phyloP scores from a whole-genome alignment of 441 rosid species.

The Erodium texanum region DNA sequence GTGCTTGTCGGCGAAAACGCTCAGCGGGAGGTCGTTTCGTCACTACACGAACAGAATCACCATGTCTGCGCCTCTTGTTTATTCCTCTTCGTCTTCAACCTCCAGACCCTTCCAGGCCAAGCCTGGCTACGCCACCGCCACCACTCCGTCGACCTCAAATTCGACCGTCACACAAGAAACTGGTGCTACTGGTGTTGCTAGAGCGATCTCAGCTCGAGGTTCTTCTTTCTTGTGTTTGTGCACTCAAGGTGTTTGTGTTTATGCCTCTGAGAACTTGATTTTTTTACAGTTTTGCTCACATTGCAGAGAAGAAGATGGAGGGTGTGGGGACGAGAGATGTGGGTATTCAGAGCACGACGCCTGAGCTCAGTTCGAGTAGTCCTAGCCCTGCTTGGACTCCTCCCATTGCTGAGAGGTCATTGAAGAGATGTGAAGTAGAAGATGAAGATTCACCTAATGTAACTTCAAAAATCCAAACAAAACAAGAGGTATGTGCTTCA shows the following conservation, averaged over 20 bases:
- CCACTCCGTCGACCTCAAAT: background rate
- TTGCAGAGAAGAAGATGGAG: constrained; percentile 42
- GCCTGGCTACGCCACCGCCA: background rate
- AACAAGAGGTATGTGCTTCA: constrained; percentile 47
- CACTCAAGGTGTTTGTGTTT: background rate
- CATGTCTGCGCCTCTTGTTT: constrained; percentile 78
- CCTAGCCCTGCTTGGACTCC: constrained; percentile 76
- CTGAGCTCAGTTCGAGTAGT: constrained; percentile 48
- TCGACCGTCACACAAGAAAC: constrained; percentile 27
- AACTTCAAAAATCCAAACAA: constrained; percentile 30
- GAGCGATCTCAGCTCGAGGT: constrained; percentile 40
- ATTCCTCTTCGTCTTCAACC: constrained; percentile 28
- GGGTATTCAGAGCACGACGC: constrained; percentile 75
- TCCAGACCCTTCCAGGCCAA: background rate
- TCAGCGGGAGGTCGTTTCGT: constrained; percentile 65
- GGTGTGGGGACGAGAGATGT: constrained; percentile 54
- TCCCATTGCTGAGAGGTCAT: constrained; percentile 44
- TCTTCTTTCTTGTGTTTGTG: background rate
- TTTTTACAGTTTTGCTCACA: background rate
- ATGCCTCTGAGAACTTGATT: background rate
- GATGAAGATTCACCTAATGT: constrained; percentile 43
- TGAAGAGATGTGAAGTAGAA: constrained; percentile 41
- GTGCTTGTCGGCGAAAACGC: constrained; percentile 78
- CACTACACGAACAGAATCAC: constrained; percentile 35
- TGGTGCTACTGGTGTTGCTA: constrained; percentile 17